Percentiles rank a stretch among this genome's conserved stretches.
These are phyloP conservation scores for Penicillium sumatraense DNA, from an alignment of 2,329 filamentous ascomycete species.

Conservation along the genomic window DNA sequence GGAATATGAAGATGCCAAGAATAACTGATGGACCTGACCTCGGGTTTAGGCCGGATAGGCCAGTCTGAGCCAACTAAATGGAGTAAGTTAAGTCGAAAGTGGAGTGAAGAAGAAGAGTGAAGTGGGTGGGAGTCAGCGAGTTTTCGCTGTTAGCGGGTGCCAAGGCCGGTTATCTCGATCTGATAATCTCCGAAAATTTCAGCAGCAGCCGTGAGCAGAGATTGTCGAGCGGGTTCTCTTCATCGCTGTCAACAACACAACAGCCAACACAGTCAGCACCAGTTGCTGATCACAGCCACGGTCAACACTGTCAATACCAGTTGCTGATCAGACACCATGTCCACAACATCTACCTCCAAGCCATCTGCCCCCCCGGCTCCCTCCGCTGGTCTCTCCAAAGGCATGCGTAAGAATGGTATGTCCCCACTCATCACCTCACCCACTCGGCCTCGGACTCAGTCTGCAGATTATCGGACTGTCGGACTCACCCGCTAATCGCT, in stretches of 20 bases:
- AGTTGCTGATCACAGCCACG: background rate
- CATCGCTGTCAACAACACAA: background rate
- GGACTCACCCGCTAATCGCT: slow-evolving; percentile 18
- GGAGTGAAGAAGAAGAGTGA: slow-evolving; percentile 7
- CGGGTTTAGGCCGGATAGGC: background rate
- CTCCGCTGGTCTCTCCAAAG: slow-evolving; percentile 45
- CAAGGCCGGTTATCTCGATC: slow-evolving; percentile 50
- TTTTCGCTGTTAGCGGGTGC: slow-evolving; percentile 24
- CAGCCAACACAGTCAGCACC: too few relatives aligned
- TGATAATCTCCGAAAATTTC: slow-evolving; percentile 34
- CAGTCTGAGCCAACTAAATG: too few relatives aligned
- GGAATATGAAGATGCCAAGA: too few relatives aligned
- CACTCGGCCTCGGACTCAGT: too few relatives aligned
- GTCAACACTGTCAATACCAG: too few relatives aligned
- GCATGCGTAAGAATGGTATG: slow-evolving; percentile 84
- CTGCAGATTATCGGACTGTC: too few relatives aligned
- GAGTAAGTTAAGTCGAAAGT: slow-evolving; percentile 7
- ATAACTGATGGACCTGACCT: too few relatives aligned
- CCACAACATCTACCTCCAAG: background rate
- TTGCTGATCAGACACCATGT: too few relatives aligned
- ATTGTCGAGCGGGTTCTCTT: too few relatives aligned
- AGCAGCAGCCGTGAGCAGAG: too few relatives aligned
- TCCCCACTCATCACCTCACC: slow-evolving; percentile 13
- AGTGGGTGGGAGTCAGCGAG: too few relatives aligned
- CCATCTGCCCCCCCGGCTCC: background rate